phyloP scores from a whole-genome alignment of 257 asterid genomes.

The Rhazya stricta region DNA sequence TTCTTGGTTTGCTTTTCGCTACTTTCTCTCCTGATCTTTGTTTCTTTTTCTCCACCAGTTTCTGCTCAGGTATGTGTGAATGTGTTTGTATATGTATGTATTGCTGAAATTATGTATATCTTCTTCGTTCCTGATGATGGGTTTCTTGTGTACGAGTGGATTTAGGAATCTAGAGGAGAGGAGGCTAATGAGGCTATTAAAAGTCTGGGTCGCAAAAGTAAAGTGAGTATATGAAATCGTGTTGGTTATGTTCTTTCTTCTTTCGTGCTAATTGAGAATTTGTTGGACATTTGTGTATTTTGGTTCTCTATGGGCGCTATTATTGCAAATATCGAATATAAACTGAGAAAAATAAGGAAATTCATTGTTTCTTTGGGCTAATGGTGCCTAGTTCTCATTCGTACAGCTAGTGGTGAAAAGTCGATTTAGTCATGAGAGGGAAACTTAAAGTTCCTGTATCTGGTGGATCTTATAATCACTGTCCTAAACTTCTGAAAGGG shows the following conservation, averaged over 20 bases:
- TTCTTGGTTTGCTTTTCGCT: conserved; percentile 9
- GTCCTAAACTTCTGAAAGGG: not conserved
- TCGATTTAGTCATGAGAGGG: too few species aligned
- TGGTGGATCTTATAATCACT: not conserved
- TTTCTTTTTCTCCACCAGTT: conserved; percentile 8
- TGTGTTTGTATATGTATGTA: not conserved
- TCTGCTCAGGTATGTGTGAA: conserved; percentile 25
- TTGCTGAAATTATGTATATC: not conserved
- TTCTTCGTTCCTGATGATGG: conserved; percentile 2
- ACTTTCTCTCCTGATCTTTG: conserved; percentile 13
- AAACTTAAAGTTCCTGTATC: not conserved
- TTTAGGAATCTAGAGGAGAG: conserved; percentile 42
- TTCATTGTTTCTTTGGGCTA: not conserved
- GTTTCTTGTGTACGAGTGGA: conserved; percentile 5
- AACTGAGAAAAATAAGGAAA: not conserved
- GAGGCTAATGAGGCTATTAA: conserved; percentile 28
- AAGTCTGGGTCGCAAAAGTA: conserved; percentile 73
- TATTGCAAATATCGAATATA: not conserved
- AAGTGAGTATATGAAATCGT: conserved; percentile 37
- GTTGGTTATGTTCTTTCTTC: conserved; percentile 6
- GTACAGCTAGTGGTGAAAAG: not conserved
- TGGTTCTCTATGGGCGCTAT: not conserved
- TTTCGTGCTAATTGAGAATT: conserved; percentile 1
- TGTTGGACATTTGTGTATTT: not conserved
- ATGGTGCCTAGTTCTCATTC: not conserved